Conservation (phyloP, 2,329 filamentous ascomycete species). For the Harringtonia lauricola region DNA sequence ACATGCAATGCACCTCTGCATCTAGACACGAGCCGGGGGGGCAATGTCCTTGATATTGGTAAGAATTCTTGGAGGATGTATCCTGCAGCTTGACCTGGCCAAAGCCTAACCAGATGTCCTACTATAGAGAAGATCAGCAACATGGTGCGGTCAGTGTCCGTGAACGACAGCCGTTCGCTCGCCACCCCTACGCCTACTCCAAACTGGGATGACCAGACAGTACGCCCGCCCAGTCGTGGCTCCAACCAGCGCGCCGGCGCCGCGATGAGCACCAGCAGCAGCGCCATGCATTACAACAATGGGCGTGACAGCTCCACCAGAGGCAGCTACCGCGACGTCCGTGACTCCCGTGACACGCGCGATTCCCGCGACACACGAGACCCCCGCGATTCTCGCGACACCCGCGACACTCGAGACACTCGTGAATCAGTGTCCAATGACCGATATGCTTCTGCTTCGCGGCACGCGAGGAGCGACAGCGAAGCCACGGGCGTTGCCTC, state of each 20-base stretch:
- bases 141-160: constrained; percentile 74
- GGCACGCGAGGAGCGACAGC: constrained; percentile 69
- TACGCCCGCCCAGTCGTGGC: constrained; percentile 41
- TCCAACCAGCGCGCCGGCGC: constrained; percentile 23
- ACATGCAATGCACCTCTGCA: constrained; percentile 86
- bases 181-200: constrained; percentile 43
- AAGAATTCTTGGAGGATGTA: constrained; percentile 13
- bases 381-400: too few relatives aligned
- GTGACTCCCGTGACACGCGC: too few relatives aligned
- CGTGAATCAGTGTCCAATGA: constrained; percentile 29
- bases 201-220: constrained; percentile 52
- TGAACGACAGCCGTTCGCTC: constrained; percentile 48
- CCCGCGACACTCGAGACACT: constrained; percentile 28
- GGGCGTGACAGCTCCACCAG: constrained; percentile 25
- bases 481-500: constrained; percentile 63
- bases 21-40: constrained; percentile 83
- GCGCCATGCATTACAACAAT: constrained; percentile 18
- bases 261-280: constrained; percentile 19
- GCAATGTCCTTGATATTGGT: constrained; percentile 90
- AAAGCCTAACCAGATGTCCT: background rate
- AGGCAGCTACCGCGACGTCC: constrained; percentile 32
- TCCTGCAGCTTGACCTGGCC: background rate
- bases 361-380: too few relatives aligned
- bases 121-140: constrained; percentile 80
- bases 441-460: constrained; percentile 29